phyloP scores from a whole-genome alignment of 371 early-diverging fungal species.

The Conidiobolus incongruus region DNA sequence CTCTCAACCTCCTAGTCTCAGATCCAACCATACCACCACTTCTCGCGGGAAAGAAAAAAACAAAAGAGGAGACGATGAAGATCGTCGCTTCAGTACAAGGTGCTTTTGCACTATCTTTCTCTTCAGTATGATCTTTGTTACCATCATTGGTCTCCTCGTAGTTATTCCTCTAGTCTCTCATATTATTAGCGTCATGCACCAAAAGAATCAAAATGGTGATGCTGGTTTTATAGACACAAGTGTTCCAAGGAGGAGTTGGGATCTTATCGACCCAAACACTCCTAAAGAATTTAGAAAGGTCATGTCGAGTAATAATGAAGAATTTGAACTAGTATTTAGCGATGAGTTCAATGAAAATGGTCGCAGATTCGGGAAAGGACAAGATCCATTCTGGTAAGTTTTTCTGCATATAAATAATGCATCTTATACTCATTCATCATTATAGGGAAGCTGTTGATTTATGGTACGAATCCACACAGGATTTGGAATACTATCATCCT shows the following conservation, averaged over 20 bases:
- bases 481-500: slow-evolving; percentile 21
- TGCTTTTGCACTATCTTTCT: slow-evolving; percentile 3
- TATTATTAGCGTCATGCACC: not conserved
- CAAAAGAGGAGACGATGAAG: too few relatives aligned
- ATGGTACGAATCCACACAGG: slow-evolving; percentile 21
- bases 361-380: slow-evolving; percentile 20
- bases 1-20: too few relatives aligned
- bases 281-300: slow-evolving; percentile 4
- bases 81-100: not conserved
- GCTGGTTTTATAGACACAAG: not conserved
- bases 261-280: slow-evolving; percentile 10
- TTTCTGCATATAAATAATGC: not conserved
- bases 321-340: slow-evolving; percentile 17
- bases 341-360: slow-evolving; percentile 27
- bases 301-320: slow-evolving; percentile 1
- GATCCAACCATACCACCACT: too few relatives aligned
- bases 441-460: slow-evolving; percentile 21
- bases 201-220: not conserved
- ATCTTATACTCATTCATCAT: not conserved
- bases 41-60: too few relatives aligned
- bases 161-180: slow-evolving; percentile 2
- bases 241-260: not conserved
- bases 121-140: not conserved
- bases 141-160: not conserved
- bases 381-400: slow-evolving; percentile 17